Conservation (phyloP, 768 basidiomycete species). For the Suillus brevipes region DNA sequence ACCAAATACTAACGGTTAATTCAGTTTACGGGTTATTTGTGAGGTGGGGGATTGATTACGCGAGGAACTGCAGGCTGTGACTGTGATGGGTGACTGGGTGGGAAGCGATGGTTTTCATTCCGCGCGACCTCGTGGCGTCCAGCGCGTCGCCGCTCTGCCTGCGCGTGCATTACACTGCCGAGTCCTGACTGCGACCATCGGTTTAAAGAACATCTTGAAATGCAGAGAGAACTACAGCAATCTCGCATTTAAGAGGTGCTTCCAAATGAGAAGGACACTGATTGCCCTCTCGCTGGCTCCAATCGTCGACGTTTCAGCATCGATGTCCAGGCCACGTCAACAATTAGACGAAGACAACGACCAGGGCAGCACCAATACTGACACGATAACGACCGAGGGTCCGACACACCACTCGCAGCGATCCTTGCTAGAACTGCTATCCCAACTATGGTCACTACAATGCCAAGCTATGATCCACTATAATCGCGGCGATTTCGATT, state of each 20-base stretch:
- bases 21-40: not conserved
- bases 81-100: conserved; percentile 1
- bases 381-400: not conserved
- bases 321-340: not conserved
- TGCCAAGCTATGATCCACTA: not conserved
- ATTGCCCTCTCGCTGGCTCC: not conserved
- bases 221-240: not conserved
- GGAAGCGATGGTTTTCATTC: not conserved
- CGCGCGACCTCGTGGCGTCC: not conserved
- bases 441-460: not conserved
- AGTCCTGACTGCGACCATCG: not conserved
- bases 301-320: not conserved
- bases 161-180: not conserved
- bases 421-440: not conserved
- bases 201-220: not conserved
- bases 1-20: conserved; percentile 7
- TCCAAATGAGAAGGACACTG: not conserved
- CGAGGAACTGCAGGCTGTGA: conserved; percentile 1
- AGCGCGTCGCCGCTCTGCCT: not conserved
- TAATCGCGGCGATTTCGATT: not conserved
- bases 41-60: conserved; percentile 1
- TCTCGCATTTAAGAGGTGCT: not conserved
- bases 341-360: not conserved
- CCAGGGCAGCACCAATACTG: not conserved
- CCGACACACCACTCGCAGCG: not conserved